Evolutionary conservation across 208 protist genomes (phyloP).

Genomic region (Angomonas deanei): DNA sequence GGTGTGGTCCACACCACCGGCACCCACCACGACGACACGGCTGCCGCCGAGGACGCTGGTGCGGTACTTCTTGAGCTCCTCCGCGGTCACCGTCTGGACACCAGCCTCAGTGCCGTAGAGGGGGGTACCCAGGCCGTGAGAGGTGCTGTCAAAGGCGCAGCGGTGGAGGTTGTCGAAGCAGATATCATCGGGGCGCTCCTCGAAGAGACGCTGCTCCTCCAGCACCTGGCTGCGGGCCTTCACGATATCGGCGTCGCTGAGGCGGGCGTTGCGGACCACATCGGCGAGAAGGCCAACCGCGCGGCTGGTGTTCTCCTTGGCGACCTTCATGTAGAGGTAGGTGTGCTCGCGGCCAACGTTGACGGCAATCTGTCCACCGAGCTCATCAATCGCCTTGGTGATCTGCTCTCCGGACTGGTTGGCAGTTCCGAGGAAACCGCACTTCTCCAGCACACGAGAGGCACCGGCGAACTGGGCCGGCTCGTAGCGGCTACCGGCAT

Average conservation of each 20-base stretch:
- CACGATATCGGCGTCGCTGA: conserved; percentile 85
- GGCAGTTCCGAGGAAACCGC: conserved; percentile 96
- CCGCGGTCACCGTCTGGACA: conserved; percentile 77
- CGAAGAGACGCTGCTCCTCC: conserved; percentile 91
- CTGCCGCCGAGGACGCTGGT: conserved; percentile 85
- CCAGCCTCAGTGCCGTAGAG: conserved; percentile 95
- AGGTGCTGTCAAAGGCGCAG: conserved; percentile 88
- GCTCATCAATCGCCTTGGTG: conserved; percentile 93
- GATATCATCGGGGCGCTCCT: conserved; percentile 91
- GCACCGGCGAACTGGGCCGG: conserved; percentile 93
- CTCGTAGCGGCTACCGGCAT: conserved; percentile 95
- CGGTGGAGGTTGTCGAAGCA: conserved; percentile 96
- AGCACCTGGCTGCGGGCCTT: conserved; percentile 88
- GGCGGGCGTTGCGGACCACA: conserved; percentile 93
- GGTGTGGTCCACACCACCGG: conserved; percentile 95
- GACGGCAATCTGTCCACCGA: conserved; percentile 95
- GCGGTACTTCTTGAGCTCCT: conserved; percentile 81
- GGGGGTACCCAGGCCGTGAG: conserved; percentile 87
- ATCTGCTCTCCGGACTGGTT: conserved; percentile 83
- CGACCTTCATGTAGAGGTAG: conserved; percentile 93
- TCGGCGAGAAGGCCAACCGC: conserved; percentile 95
- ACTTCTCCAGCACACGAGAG: conserved; percentile 98
- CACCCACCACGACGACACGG: conserved; percentile 93
- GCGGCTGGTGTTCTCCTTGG: conserved; percentile 91
- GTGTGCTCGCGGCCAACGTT: conserved; percentile 96